Evolutionary conservation across 352 stramenopile genomes (phyloP), one percentile per base, ranked within the genome.

Genomic region (Globisporangium middletonii): DNA sequence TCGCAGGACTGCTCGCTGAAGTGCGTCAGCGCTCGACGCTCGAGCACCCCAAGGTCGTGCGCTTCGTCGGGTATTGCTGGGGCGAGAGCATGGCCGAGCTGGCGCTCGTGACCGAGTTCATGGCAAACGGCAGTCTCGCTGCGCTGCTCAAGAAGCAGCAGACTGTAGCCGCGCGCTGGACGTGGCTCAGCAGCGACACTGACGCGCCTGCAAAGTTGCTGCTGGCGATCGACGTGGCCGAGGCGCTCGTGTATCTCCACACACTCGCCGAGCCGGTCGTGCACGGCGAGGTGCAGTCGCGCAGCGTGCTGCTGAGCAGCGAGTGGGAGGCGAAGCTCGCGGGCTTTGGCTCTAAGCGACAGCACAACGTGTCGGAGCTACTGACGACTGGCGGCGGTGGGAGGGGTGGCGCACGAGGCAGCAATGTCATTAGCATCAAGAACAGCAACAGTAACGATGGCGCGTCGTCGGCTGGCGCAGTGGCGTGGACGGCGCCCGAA

Each of bases 171-270:
- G 26, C 48, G 35, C 7, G 19, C 18, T 65, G 52, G 41, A 60
- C 59, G 28, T 65, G 59, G 59, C 50, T 50, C 62, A 59, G 41
- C 43, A 59, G 53, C 33, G 33, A 51, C 28, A 64, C 67, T 1
- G 58, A 69, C 9, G 51, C 81, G 9, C 71, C n/a, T 5, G 33
- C 59, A 18, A 65, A 65, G 47, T 38, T 68, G 23, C n/a, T 62
- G 42, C 50, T 80, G 9, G 70, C 70, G 23, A 63, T 67, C 18
- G 69, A 77, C 37, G 57, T 80, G 26, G 69, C 62, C 11, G 67
- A 77, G 27, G 71, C 68, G 35, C 66, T 79, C 42, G 66, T 77
- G 45, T 79, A 77, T 49, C 30, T 79, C 19, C 71, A 79, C 59
- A 65, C 57, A 15, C 45, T 64, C 43, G 50, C 37, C 2, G 26